Base-by-base conservation (phyloP, 306 rosid genomes). In the Pyrus communis region DNA sequence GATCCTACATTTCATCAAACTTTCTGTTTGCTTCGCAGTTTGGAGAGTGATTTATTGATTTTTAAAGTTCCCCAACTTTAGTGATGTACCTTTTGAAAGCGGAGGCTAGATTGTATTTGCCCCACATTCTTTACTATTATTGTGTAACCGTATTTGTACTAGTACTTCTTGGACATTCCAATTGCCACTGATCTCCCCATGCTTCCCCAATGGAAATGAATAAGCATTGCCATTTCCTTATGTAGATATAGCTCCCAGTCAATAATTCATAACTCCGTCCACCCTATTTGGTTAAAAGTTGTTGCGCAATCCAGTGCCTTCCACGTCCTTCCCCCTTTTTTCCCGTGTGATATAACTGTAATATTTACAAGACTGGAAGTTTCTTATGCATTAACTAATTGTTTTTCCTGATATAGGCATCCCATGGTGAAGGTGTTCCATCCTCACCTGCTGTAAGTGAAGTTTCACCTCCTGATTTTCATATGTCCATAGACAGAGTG, bases 371-470 rank as follows among this genome's bases (percentile, higher is more conserved):
- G 40, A 58, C 33, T 70, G n/a, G 58, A 78, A 66, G 18, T 63
- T 40, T 77, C 60, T 84, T 12, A 43, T 68, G 25, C 79, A 46
- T 85, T 81, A 21, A 78, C 27, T 73, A 72, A 43, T 43, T 74
- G 7, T 13, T 58, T 63, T 80, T 75, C 59, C 23, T 40, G 30
- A 73, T 82, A 69, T 78, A 92, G 96, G 93, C 93, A 58, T 42
- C 90, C 71, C 91, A 85, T 81, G 96, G 89, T 77, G 97, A 89
- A 79, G 93, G 86, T 67, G 67, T 88, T 82, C 89, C 93, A 62
- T 75, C 91, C 62, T 86, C 97, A 38, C 96, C 93, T 71, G 85
- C 87, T 72, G 97, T 95, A 88, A 90, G 91, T 83, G 81, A 71
- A 75, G 35, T 63, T 64, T 63, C 38, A 45, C 23, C 38, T 64